Evolutionary conservation across 2,329 filamentous ascomycete species (phyloP).

Genomic region (Colletotrichum theobromicola): DNA sequence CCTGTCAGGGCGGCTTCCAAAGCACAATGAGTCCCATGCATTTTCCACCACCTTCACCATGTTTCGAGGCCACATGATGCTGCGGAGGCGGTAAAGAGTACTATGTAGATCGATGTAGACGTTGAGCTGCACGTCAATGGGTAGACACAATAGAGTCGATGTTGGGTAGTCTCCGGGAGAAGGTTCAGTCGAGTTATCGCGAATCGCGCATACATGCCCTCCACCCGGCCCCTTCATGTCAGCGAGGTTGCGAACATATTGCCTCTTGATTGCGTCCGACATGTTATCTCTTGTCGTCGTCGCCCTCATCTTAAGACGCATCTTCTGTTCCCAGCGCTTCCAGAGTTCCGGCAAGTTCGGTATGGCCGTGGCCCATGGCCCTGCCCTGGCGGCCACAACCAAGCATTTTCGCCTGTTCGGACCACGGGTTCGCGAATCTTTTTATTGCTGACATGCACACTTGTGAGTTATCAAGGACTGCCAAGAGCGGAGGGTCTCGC

Average conservation of each 20-base stretch:
- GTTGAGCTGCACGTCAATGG: neutral
- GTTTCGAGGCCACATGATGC: slow-evolving; percentile 14
- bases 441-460: neutral
- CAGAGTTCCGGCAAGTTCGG: neutral
- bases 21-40: neutral
- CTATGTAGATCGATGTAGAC: neutral
- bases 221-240: slow-evolving; percentile 15
- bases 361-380: neutral
- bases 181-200: neutral
- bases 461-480: neutral
- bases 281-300: neutral
- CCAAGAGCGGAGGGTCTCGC: slow-evolving; percentile 1
- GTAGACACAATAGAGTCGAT: neutral
- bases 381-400: neutral
- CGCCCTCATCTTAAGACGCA: neutral
- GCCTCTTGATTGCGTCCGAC: slow-evolving; percentile 9
- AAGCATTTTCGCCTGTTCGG: neutral
- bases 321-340: neutral
- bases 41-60: neutral
- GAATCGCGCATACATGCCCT: neutral
- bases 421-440: slow-evolving; percentile 15
- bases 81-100: neutral
- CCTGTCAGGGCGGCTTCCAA: neutral
- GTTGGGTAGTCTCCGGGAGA: neutral
- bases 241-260: slow-evolving; percentile 1